A percentile compares a stretch with the other conserved stretches of the same genome.
These are phyloP conservation scores for Brassica carinata DNA, from an alignment of 345 rosid species.

Conservation along the genomic window DNA sequence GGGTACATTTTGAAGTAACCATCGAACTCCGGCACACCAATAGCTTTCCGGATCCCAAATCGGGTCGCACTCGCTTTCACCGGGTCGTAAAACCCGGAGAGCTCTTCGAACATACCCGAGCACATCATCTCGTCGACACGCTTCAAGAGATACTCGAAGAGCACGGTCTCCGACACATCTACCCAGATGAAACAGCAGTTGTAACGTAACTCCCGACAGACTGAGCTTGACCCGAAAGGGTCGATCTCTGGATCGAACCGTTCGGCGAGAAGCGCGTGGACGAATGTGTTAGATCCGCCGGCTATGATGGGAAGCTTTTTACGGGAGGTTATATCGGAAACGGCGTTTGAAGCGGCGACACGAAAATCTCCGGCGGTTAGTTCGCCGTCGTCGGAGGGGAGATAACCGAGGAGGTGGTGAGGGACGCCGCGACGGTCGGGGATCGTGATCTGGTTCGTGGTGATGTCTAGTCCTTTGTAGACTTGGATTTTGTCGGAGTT, in stretches of 20 bases:
- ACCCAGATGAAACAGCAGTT: constrained; percentile 86
- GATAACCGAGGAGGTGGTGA: constrained; percentile 76
- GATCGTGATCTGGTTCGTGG: constrained; percentile 76
- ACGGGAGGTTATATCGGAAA: constrained; percentile 50
- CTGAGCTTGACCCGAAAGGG: constrained; percentile 49
- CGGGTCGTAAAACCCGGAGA: constrained; percentile 52
- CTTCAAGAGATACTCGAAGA: constrained; percentile 57
- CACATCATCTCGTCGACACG: constrained; percentile 93
- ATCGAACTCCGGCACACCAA: constrained; percentile 91
- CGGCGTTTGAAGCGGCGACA: constrained; percentile 42
- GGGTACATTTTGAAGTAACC: constrained; percentile 55
- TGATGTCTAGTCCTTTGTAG: constrained; percentile 71
- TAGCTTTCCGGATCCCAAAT: constrained; percentile 70
- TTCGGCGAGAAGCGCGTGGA: constrained; percentile 69
- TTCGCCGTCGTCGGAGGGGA: constrained; percentile 50
- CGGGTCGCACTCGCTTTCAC: constrained; percentile 17
- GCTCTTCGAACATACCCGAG: constrained; percentile 86
- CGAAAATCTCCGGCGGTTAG: constrained; percentile 62
- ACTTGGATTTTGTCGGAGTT: constrained; percentile 95
- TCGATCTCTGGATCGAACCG: constrained; percentile 53
- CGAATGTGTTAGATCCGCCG: constrained; percentile 91
- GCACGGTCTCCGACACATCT: constrained; percentile 63
- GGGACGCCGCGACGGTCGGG: constrained; percentile 62
- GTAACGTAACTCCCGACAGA: constrained; percentile 58
- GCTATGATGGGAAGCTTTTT: constrained; percentile 63